phyloP scores from a whole-genome alignment of 192 early-diverging fungal species.

The Rhizophagus clarus region DNA sequence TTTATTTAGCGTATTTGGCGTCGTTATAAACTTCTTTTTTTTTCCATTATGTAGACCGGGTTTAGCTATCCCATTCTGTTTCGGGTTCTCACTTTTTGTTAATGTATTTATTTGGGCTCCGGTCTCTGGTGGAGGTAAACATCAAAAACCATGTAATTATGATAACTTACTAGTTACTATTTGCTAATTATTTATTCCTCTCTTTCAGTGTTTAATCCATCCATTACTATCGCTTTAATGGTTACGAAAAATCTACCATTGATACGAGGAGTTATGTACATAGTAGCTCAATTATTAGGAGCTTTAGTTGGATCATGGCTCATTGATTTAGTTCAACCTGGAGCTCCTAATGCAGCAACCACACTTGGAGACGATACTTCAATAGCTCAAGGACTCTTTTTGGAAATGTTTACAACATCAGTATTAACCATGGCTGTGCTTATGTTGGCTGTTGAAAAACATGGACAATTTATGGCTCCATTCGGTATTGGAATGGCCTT shows the following conservation, averaged over 20 bases:
- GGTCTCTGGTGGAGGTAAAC: conserved; percentile 53
- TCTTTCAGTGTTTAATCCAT: conserved; percentile 52
- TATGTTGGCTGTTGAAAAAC: conserved; percentile 6
- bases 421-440: conserved; percentile 16
- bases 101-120: conserved; percentile 44
- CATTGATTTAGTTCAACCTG: neutral
- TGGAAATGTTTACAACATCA: conserved; percentile 28
- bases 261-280: conserved; percentile 42
- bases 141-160: too few relatives aligned
- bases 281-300: conserved; percentile 60
- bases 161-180: too few relatives aligned
- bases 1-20: neutral
- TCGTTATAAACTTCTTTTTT: neutral
- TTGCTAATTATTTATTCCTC: neutral
- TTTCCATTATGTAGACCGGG: neutral
- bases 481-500: conserved; percentile 24
- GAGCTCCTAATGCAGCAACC: neutral
- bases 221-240: conserved; percentile 54
- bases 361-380: neutral
- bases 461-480: neutral
- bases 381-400: conserved; percentile 14
- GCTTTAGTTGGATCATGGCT: conserved; percentile 43
- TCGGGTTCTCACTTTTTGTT: conserved; percentile 46
- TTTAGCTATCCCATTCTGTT: conserved; percentile 38
- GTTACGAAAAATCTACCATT: conserved; percentile 42